Base-by-base conservation (phyloP, 805 yeast genomes). In the Nakazawaea molendinolei region DNA sequence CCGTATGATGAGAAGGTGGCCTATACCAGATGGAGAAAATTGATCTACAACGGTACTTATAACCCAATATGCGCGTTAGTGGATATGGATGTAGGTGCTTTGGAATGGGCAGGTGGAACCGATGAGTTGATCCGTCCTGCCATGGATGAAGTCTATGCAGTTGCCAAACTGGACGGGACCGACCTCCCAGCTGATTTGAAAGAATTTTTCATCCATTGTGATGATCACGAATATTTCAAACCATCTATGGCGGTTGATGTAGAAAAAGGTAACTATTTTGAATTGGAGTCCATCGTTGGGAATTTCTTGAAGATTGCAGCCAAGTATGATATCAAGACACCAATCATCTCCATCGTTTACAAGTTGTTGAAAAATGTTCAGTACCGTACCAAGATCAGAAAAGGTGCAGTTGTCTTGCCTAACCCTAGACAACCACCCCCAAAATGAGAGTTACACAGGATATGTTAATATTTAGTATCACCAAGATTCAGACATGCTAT, bases 311-410 rank as follows among this genome's bases (percentile, higher is more conserved):
- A 48, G 28, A 50, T 65, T n/a, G 75, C 72, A 1, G 43, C 52
- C 33, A 51, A 50, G 28, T 58, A 63, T 40, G 57, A 58, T 2
- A 58, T 69, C 10, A 39, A 50, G 5, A 65, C 80, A 1, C 94
- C 94, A 1, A 60, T 66, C 5, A 65, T 85, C 34, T 55, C 63
- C 1, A 58, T 73, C 46, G 49, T 83, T 30, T 82, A 82, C 52
- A 54, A 63, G 20, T 59, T 83, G 35, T 63, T 82, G 39, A 64
- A 68, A 28, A 63, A 79, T 49, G 66, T 70, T 31, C 90, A 83
- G 56, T 71, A 72, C 48, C 59, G 69, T 41, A 27, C 30, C 8
- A 27, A 15, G n/a, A 21, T 27, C 7, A 9, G 21, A 3, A 27
- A 27, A 16, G 30, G 30, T 4, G 30, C 30, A 9, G 30, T 27